phyloP scores from a whole-genome alignment of 345 rosid genomes.

The Melaleuca alternifolia region DNA sequence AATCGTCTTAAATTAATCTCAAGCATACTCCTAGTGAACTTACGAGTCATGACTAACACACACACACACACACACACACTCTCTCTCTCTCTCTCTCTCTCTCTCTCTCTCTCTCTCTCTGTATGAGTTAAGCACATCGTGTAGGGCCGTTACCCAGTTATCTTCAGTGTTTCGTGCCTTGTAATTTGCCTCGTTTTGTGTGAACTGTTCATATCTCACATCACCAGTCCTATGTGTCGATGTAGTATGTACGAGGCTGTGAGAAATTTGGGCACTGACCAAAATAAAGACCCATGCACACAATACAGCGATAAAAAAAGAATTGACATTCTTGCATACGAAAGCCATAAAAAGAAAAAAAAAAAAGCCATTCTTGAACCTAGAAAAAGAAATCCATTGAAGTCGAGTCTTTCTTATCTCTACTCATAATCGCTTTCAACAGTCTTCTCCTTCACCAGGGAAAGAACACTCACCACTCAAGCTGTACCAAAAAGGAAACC shows the following conservation, averaged over 20 bases:
- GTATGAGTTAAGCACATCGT: background rate
- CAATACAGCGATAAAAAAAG: background rate
- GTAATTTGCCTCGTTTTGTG: background rate
- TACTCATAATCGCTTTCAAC: background rate
- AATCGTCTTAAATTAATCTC: background rate
- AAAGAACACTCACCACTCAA: background rate
- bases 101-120: background rate
- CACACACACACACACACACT: no score
- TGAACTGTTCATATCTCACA: background rate
- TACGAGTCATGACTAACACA: background rate
- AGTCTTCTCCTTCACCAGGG: background rate
- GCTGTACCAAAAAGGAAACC: background rate
- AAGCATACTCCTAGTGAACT: background rate
- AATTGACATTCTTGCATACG: background rate
- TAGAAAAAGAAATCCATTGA: background rate
- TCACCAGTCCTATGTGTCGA: background rate
- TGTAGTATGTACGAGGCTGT: background rate
- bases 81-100: background rate
- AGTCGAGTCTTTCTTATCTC: no score
- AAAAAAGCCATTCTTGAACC: background rate
- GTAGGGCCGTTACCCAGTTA: background rate
- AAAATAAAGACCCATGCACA: background rate
- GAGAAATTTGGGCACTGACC: background rate
- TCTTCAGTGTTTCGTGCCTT: background rate
- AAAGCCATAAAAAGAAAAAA: background rate